phyloP scores from a whole-genome alignment of 2,329 filamentous ascomycete genomes.

The Paraphoma chrysanthemicola region DNA sequence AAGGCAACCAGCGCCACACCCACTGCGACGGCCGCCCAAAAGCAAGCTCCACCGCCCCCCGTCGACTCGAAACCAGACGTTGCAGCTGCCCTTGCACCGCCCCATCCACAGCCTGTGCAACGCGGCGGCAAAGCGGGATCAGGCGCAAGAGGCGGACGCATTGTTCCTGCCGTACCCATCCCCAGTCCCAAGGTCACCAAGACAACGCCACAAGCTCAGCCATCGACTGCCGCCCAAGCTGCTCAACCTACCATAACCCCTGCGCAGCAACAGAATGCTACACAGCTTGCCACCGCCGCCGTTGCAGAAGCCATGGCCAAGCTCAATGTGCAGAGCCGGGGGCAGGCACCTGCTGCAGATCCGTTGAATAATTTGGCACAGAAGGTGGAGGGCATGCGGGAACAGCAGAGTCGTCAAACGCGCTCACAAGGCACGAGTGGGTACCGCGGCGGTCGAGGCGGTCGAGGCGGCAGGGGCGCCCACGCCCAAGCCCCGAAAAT shows the following conservation, averaged over 20 bases:
- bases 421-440: slow-evolving; percentile 55
- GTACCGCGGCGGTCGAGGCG: slow-evolving; percentile 46
- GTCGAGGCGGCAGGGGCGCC: slow-evolving; percentile 57
- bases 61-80: slow-evolving; percentile 72
- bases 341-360: slow-evolving; percentile 34
- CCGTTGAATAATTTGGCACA: slow-evolving; percentile 75
- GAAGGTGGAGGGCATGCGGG: slow-evolving; percentile 80
- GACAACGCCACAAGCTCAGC: slow-evolving; percentile 47
- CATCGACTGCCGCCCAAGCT: slow-evolving; percentile 46
- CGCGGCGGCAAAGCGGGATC: slow-evolving; percentile 42
- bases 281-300: slow-evolving; percentile 75
- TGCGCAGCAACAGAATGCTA: slow-evolving; percentile 65
- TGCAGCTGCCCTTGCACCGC: slow-evolving; percentile 62
- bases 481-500: slow-evolving; percentile 65
- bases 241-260: slow-evolving; percentile 30
- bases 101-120: slow-evolving; percentile 47
- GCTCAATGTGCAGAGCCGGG: slow-evolving; percentile 54
- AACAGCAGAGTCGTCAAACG: slow-evolving; percentile 61
- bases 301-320: slow-evolving; percentile 84
- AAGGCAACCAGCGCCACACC: slow-evolving; percentile 44
- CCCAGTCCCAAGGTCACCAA: slow-evolving; percentile 50
- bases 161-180: slow-evolving; percentile 72
- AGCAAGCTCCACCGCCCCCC: slow-evolving; percentile 67
- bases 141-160: slow-evolving; percentile 58
- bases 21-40: slow-evolving; percentile 51